Conservation (phyloP, 805 yeast species). For the Suhomyces faveliae region DNA sequence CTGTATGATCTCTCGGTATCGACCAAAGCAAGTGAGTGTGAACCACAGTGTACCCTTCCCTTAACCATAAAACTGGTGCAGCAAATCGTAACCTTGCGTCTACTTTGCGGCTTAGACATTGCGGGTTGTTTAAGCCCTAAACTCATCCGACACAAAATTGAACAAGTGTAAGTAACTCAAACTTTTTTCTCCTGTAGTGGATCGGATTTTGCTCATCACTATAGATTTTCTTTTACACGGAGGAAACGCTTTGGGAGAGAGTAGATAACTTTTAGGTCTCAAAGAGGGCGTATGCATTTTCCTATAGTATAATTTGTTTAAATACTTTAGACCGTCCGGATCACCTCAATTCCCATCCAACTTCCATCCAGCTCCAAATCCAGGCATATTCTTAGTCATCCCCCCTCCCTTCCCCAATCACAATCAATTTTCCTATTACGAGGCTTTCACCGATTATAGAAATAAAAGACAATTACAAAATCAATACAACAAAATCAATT, state of each 20-base stretch:
- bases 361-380: neutral
- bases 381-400: neutral
- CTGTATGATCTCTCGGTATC: too few species aligned
- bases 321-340: neutral
- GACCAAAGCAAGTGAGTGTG: too few species aligned
- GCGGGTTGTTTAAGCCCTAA: neutral
- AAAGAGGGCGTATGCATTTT: neutral
- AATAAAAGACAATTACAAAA: neutral
- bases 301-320: neutral
- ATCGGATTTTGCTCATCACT: constrained; percentile 7
- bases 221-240: neutral
- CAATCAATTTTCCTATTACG: neutral
- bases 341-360: neutral
- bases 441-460: neutral
- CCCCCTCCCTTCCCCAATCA: neutral
- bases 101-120: neutral
- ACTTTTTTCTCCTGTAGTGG: constrained; percentile 3
- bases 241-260: constrained; percentile 1
- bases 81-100: neutral
- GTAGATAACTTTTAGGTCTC: neutral
- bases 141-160: constrained; percentile 1
- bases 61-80: neutral
- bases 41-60: too few species aligned
- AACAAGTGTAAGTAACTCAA: neutral
- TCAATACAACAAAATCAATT: neutral